Evolutionary conservation across 257 asterid genomes (phyloP).

Genomic region (Leonotis leonurus): DNA sequence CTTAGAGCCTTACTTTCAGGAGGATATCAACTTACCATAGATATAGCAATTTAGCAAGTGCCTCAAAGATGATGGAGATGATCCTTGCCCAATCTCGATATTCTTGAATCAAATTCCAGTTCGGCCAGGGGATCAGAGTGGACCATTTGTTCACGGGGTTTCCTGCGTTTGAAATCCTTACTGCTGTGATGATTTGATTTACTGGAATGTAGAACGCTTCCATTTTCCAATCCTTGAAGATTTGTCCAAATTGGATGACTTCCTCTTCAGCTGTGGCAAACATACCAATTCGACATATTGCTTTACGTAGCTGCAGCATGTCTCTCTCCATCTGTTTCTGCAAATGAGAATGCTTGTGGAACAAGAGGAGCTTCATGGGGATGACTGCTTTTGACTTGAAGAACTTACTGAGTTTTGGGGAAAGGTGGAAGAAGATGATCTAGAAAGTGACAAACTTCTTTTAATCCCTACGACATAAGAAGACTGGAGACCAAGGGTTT

Average conservation of each 20-base stretch:
- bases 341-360: background rate
- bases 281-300: background rate
- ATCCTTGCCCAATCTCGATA: background rate
- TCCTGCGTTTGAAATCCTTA: background rate
- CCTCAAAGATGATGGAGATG: too few relatives aligned
- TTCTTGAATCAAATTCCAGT: background rate
- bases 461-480: too few relatives aligned
- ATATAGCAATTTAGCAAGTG: too few relatives aligned
- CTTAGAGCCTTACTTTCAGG: too few relatives aligned
- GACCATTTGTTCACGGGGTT: background rate
- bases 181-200: background rate
- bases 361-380: background rate
- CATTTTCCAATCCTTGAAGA: background rate
- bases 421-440: background rate
- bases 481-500: too few relatives aligned
- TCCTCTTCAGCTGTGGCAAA: background rate
- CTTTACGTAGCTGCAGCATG: background rate
- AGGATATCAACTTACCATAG: too few relatives aligned
- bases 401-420: too few relatives aligned
- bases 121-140: background rate
- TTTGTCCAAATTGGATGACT: background rate
- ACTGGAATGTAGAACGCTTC: background rate
- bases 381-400: background rate
- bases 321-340: background rate
- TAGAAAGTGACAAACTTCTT: too few relatives aligned